Evolutionary conservation across 192 early-diverging fungal species (phyloP).

Genomic region (Backusella australiensis): DNA sequence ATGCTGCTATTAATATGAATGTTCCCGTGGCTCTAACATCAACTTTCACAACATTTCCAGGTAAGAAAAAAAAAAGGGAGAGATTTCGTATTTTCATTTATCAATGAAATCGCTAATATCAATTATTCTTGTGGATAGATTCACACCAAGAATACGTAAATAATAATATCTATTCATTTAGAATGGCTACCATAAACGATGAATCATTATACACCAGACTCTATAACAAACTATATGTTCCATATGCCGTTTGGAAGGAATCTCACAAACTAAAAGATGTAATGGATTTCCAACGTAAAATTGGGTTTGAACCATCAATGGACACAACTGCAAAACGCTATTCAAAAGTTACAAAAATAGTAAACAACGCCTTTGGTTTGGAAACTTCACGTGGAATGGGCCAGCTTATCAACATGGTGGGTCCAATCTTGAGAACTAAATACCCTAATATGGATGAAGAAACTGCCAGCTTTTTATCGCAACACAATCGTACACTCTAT

Average conservation of each 20-base stretch:
- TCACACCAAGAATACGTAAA: neutral
- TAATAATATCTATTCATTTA: neutral
- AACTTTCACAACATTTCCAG: conserved; percentile 8
- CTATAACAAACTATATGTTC: neutral
- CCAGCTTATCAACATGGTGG: conserved; percentile 26
- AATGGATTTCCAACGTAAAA: neutral
- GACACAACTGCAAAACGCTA: neutral
- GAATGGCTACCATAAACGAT: neutral
- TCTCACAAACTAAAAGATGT: neutral
- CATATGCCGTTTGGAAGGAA: neutral
- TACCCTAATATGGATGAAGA: conserved; percentile 14
- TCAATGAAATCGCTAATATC: neutral
- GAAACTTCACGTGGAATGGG: conserved; percentile 18
- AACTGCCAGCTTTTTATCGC: conserved; percentile 10
- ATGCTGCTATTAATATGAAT: neutral
- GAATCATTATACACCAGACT: neutral
- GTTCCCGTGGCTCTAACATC: neutral
- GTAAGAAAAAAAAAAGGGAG: conserved; percentile 10
- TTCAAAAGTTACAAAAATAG: conserved; percentile 5
- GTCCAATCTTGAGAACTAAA: conserved; percentile 29
- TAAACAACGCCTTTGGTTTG: conserved; percentile 29
- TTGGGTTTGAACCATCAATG: neutral
- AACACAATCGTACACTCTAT: conserved; percentile 24
- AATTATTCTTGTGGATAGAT: neutral
- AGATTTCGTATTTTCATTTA: neutral